Base-by-base conservation (phyloP, 1,284 basidiomycete genomes). In the Ceratorhiza oryzae-sativae region DNA sequence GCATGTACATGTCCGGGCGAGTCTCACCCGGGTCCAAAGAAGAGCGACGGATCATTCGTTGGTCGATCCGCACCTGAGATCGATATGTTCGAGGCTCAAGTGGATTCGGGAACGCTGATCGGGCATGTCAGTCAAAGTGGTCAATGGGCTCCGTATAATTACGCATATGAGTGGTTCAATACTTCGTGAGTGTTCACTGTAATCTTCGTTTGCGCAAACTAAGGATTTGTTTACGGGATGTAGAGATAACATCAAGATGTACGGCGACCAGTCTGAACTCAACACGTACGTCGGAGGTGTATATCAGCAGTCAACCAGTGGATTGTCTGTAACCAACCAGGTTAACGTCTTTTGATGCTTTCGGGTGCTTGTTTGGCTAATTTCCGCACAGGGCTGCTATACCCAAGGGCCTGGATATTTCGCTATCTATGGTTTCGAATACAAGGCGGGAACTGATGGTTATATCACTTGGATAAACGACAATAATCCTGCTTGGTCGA, bases 11-110 rank as follows among this genome's bases (percentile, higher is more conserved):
- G 81, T 71, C 51, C 73, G 2, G 79, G 80, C 15, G 73, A 73
- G 49, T 70, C 81, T 55, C 80, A 86, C 77, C 82, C 84, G 51
- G 79, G 86, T 55, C 79, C 86, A 73, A 74, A 78, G 63, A 74
- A 79, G 74, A n/a, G 73, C 45, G 72, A 77, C 60, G 77, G 77
- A 10, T 60, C 46, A 15, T 71, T 72, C 36, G 59, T 71, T 12
- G 92, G 91, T 10, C 86, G 94, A 36, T 84, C 89, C 0, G 92
- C 93, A 0, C 94, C 94, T 4, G 94, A 96, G 81, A 94, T 97
- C 71, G 92, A 94, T 80, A 82, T 93, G 46, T 84, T 94, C 72
- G 92, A 94, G 79, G 91, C 90, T 4, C 85, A 88, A 67, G 78
- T 80, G 39, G 61, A 65, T 62, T 76, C 73, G 32, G 39, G 74